Base-by-base conservation (phyloP, 371 early-diverging fungal species). In the Zancudomyces culisetae region DNA sequence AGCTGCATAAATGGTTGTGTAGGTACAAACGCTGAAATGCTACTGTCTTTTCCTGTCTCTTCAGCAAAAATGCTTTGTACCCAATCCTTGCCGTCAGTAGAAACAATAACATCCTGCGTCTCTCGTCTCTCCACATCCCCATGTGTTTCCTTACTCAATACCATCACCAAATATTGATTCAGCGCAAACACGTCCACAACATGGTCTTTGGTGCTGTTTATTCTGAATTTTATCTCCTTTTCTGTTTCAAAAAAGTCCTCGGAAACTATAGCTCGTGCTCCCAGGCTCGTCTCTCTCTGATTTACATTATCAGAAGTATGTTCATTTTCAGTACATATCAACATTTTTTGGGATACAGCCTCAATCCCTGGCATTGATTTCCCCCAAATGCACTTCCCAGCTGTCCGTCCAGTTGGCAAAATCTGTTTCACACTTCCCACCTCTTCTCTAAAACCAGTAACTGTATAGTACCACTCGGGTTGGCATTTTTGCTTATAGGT, bases 51-150 rank as follows among this genome's bases (percentile, higher is more conserved):
- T 2, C 65, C 52, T 20, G 70, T 69, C 26, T 62, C 64, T 28
- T 69, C 70, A 55, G 70, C 59, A n/a, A n/a, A n/a, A n/a, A n/a
- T n/a, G n/a, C n/a, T n/a, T n/a, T n/a, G n/a, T n/a, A n/a, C n/a
- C 70, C 70, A 69, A 8, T 43, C 47, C 23, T 60, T 58, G 20
- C 70, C 70, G 43, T 69, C 63, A 27, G 55, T 43, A 21, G 70
- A 60, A 12, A 69, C 55, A 45, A 69, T 69, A 40, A 69, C 49
- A 24, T 66, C 70, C n/a, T n/a, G n/a, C n/a, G n/a, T n/a, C n/a
- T n/a, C n/a, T n/a, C n/a, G n/a, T n/a, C n/a, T n/a, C n/a, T n/a
- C n/a, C 60, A 70, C 64, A 21, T 69, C 70, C 41, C 54, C 51
- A 1, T 66, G 58, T 35, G 53, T 40, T 1, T 60, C 57, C 49